Evolutionary conservation across 164 flowering plant species (phyloP).

Genomic region (Kingdonia uniflora): DNA sequence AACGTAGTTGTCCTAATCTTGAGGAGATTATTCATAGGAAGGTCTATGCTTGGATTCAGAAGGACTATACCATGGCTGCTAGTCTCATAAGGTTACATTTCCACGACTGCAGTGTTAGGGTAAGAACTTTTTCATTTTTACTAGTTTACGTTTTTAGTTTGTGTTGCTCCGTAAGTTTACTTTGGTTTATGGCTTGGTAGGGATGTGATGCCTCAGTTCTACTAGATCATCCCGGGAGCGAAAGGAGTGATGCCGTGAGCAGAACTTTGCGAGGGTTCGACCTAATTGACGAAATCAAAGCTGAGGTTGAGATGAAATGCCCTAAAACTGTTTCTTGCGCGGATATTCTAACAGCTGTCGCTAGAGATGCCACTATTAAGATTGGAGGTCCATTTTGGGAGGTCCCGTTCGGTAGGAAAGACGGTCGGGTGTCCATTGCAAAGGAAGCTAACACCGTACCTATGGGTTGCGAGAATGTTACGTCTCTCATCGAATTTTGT

Average conservation of each 20-base stretch:
- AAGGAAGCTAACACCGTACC: constrained; percentile 50
- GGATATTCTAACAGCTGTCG: constrained; percentile 62
- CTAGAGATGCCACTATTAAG: constrained; percentile 55
- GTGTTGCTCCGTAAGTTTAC: background rate
- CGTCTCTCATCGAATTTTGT: constrained; percentile 40
- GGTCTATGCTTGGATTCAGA: constrained; percentile 29
- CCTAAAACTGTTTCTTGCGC: constrained; percentile 75
- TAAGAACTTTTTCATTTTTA: constrained; percentile 11
- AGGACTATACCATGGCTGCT: constrained; percentile 48
- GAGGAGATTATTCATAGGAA: constrained; percentile 43
- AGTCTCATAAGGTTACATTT: constrained; percentile 61
- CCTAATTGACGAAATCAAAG: constrained; percentile 58
- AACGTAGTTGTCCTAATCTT: constrained; percentile 32
- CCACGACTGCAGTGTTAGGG: constrained; percentile 64
- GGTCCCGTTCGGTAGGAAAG: constrained; percentile 64
- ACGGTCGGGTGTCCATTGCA: constrained; percentile 44
- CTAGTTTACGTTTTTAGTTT: background rate
- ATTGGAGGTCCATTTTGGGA: constrained; percentile 60
- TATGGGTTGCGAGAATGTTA: constrained; percentile 46
- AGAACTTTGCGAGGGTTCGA: constrained; percentile 59
- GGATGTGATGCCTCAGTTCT: constrained; percentile 83
- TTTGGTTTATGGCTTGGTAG: constrained; percentile 15
- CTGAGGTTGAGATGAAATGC: constrained; percentile 52
- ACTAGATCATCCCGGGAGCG: constrained; percentile 46
- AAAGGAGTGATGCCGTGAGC: constrained; percentile 41